Evolutionary conservation across 305 asterid species (phyloP).

Genomic region (Fraxinus paxiana): DNA sequence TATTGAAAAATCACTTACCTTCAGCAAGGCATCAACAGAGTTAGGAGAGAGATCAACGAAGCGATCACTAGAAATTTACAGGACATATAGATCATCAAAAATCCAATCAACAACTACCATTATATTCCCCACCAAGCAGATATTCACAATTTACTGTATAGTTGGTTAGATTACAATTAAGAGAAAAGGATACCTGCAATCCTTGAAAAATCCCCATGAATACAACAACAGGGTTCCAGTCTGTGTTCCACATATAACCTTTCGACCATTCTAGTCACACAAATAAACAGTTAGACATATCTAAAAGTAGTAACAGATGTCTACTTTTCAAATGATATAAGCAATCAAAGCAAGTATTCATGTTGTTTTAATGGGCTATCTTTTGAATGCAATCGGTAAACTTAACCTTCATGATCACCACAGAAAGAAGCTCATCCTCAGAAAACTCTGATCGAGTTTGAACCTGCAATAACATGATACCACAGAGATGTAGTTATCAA

Average conservation of each 20-base stretch:
- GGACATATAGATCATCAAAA: conserved; percentile 21
- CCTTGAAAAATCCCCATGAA: conserved; percentile 97
- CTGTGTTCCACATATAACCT: conserved; percentile 82
- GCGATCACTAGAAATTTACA: conserved; percentile 60
- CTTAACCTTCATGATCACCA: conserved; percentile 87
- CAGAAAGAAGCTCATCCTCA: conserved; percentile 87
- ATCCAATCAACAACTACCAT: conserved; percentile 16
- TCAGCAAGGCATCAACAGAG: conserved; percentile 74
- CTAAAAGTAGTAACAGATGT: not conserved
- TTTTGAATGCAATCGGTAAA: conserved; percentile 13
- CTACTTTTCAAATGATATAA: not conserved
- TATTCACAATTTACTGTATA: not conserved
- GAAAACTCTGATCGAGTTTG: conserved; percentile 91
- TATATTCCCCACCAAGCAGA: conserved; percentile 3
- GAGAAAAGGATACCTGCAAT: conserved; percentile 61
- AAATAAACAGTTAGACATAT: conserved; percentile 19
- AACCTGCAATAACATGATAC: conserved; percentile 40
- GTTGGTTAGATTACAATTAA: not conserved
- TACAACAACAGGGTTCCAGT: conserved; percentile 69
- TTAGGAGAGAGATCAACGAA: conserved; percentile 78
- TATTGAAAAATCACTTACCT: conserved; percentile 50
- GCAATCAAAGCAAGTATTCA: conserved; percentile 11
- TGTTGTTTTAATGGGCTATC: not conserved
- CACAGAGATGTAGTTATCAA: conserved; percentile 9
- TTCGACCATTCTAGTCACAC: conserved; percentile 67